Evolutionary conservation across 1,139 yeast genomes (phyloP).

Genomic region (Kurtzmaniella natalensis): DNA sequence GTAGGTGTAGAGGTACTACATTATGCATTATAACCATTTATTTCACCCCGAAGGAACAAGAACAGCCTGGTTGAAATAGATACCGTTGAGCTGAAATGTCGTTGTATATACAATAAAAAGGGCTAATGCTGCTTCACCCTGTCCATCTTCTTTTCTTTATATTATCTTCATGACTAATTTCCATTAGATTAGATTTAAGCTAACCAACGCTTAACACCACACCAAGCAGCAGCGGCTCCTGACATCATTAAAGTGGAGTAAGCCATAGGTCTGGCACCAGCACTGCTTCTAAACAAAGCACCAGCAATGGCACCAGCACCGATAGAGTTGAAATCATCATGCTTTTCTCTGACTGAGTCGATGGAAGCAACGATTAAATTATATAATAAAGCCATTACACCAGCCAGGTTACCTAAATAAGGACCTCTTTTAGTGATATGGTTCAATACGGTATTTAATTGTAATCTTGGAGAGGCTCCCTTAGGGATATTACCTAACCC

Average conservation of each 20-base stretch:
- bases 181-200: too few relatives aligned
- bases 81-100: not conserved
- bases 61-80: not conserved
- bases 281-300: conserved; percentile 81
- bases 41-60: not conserved
- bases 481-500: conserved; percentile 76
- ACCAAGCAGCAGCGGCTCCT: conserved; percentile 90
- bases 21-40: too few relatives aligned
- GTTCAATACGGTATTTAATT: conserved; percentile 84
- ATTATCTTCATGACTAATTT: too few relatives aligned
- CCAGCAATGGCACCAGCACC: conserved; percentile 92
- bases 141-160: too few relatives aligned
- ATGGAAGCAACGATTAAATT: conserved; percentile 77
- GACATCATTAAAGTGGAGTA: conserved; percentile 84
- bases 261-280: conserved; percentile 84
- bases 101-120: conserved; percentile 1
- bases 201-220: conserved; percentile 63
- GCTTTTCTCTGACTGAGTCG: conserved; percentile 80
- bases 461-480: conserved; percentile 68
- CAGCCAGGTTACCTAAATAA: conserved; percentile 89
- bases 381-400: conserved; percentile 86
- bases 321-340: conserved; percentile 79
- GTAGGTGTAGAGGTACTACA: too few relatives aligned
- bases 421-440: conserved; percentile 96
- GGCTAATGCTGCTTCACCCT: too few relatives aligned